Evolutionary conservation across 139 green algal species (phyloP), one percentile per base, ranked within the genome.

Genomic region (Coelastrella sp.): DNA sequence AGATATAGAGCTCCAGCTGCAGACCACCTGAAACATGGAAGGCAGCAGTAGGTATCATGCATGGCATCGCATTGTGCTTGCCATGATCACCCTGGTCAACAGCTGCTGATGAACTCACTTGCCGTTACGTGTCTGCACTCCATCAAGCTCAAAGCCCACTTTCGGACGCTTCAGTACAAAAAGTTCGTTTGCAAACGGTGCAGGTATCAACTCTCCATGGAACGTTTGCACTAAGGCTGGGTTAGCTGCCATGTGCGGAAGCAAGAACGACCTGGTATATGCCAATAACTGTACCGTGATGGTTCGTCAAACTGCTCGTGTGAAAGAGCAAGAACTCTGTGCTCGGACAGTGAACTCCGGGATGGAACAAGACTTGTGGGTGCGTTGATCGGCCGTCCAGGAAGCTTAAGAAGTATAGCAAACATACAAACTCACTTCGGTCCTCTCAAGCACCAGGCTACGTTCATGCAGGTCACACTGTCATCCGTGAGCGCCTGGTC

Each of bases 231-330:
- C 90, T 3, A 97, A 72, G 4, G 92, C 89, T 1, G 94, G 94
- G 62, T 97, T 97, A 0, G 91, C 90, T 3, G 94, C 81, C 94
- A 97, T 97, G 4, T 23, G 23, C 35, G 17, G 21, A 15, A 69
- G 25, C 30, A 23, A 69, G 2, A 21, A 9, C 38, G 17, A 43
- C 7, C 27, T 23, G 9, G 57, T 66, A n/a, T n/a, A n/a, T n/a
- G n/a, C n/a, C n/a, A n/a, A n/a, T n/a, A n/a, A n/a, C n/a, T n/a
- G n/a, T n/a, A n/a, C n/a, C n/a, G n/a, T n/a, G n/a, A n/a, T n/a
- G n/a, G n/a, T n/a, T n/a, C n/a, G n/a, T n/a, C n/a, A n/a, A n/a
- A n/a, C n/a, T n/a, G n/a, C n/a, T n/a, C n/a, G n/a, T n/a, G n/a
- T n/a, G n/a, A n/a, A n/a, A n/a, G n/a, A n/a, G n/a, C n/a, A n/a